A percentile compares a stretch with the other conserved stretches of the same genome.
These are phyloP conservation scores for Rhodotorula sp. DNA, from an alignment of 1,284 basidiomycete genomes.

Conservation along the genomic window DNA sequence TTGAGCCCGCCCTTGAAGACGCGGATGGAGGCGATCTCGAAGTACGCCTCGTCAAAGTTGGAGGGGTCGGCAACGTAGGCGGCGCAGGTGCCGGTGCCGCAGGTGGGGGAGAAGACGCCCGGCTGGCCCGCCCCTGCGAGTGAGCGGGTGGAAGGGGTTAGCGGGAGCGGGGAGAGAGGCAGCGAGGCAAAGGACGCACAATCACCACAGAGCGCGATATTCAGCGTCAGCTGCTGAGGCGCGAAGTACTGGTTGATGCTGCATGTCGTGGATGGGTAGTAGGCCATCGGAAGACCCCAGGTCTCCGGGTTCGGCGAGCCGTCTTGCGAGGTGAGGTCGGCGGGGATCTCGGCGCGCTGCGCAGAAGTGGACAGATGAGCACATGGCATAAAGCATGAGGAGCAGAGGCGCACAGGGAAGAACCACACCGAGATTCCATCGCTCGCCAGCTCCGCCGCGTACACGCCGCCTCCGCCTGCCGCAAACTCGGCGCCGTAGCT, in stretches of 20 bases:
- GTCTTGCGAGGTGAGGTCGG: constrained; percentile 9
- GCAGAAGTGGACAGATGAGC: too few species aligned
- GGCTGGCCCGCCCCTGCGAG: constrained; percentile 32
- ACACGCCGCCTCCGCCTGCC: constrained; percentile 42
- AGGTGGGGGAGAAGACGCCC: constrained; percentile 20
- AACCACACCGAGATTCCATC: constrained; percentile 31
- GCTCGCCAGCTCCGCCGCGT: constrained; percentile 13
- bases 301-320: constrained; percentile 16
- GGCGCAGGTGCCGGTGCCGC: constrained; percentile 16
- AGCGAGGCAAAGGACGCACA: constrained; percentile 1
- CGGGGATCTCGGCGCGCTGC: constrained; percentile 22
- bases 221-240: constrained; percentile 26
- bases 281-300: constrained; percentile 28
- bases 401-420: constrained; percentile 19
- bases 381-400: too few species aligned
- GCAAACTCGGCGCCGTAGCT: constrained; percentile 48
- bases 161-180: not conserved
- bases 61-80: constrained; percentile 19
- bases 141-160: not conserved
- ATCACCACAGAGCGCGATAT: constrained; percentile 32
- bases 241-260: constrained; percentile 30
- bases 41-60: constrained; percentile 30
- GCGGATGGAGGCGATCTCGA: constrained; percentile 28
- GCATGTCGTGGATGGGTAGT: constrained; percentile 21
- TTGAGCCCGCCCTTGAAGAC: constrained; percentile 13